These are phyloP conservation scores for Penicillium nucicola DNA, from an alignment of 495 filamentous ascomycete genomes.

Conservation along the genomic window DNA sequence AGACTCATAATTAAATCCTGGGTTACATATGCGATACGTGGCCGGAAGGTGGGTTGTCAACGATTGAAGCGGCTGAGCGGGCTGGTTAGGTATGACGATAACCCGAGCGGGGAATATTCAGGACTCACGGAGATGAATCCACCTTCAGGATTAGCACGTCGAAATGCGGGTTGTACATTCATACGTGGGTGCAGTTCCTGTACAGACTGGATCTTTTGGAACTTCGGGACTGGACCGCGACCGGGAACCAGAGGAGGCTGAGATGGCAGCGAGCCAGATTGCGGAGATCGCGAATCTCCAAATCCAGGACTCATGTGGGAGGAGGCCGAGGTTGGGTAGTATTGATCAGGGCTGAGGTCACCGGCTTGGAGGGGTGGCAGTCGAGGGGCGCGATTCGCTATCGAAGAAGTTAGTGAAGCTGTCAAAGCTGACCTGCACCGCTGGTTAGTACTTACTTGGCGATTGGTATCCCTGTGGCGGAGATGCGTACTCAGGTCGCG, in stretches of 20 bases:
- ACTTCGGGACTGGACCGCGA: constrained; percentile 80
- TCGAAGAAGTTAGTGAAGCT: constrained; percentile 5
- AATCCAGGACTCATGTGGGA: constrained; percentile 69
- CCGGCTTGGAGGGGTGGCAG: constrained; percentile 72
- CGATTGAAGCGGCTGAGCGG: constrained; percentile 82
- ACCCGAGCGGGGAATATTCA: neutral
- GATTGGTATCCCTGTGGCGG: constrained; percentile 65
- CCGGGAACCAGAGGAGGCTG: constrained; percentile 45
- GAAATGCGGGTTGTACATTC: constrained; percentile 83
- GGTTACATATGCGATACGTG: constrained; percentile 98
- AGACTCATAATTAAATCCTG: constrained; percentile 97
- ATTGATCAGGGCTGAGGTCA: constrained; percentile 58
- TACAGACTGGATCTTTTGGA: constrained; percentile 69
- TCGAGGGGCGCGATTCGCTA: constrained; percentile 38
- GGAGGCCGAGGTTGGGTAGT: constrained; percentile 67
- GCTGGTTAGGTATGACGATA: constrained; percentile 8
- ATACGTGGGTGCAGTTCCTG: constrained; percentile 78
- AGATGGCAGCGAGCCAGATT: constrained; percentile 42
- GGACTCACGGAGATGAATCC: constrained; percentile 93
- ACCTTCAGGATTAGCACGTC: constrained; percentile 93
- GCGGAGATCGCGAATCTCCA: constrained; percentile 72
- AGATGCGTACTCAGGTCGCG: constrained; percentile 53
- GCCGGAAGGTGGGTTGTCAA: constrained; percentile 89
- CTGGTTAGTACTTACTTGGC: constrained; percentile 43
- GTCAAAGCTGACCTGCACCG: neutral